These are phyloP conservation scores for Colletotrichum lindemuthianum DNA, from an alignment of 2,329 filamentous ascomycete genomes.

Conservation along the genomic window DNA sequence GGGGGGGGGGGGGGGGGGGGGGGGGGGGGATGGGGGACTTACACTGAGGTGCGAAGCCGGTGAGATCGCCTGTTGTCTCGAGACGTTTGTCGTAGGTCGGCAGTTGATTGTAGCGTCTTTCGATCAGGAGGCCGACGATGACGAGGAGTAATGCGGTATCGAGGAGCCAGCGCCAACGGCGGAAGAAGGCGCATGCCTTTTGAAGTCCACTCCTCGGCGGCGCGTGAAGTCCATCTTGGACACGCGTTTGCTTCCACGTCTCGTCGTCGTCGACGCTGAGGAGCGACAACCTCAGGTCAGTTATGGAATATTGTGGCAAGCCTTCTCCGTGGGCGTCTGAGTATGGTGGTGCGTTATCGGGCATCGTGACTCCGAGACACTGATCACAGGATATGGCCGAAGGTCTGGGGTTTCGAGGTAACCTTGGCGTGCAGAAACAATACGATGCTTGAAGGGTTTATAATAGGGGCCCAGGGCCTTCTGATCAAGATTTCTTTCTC, in stretches of 20 bases:
- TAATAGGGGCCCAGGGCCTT: too few relatives aligned
- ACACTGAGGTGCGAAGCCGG: constrained; percentile 52
- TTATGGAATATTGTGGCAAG: constrained; percentile 20
- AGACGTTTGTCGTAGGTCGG: constrained; percentile 38
- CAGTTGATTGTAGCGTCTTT: constrained; percentile 39
- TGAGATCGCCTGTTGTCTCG: constrained; percentile 50
- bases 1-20: too few relatives aligned
- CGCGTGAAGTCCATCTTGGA: constrained; percentile 11
- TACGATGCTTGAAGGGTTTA: not conserved
- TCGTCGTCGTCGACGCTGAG: constrained; percentile 21
- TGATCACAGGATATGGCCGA: too few relatives aligned
- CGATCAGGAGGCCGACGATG: constrained; percentile 48
- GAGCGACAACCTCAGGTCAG: constrained; percentile 28
- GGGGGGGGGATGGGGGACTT: constrained; percentile 34
- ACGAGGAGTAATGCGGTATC: constrained; percentile 48
- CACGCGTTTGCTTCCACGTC: constrained; percentile 19
- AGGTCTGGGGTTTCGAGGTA: too few relatives aligned
- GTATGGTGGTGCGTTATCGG: constrained; percentile 1
- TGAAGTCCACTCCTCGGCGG: constrained; percentile 1
- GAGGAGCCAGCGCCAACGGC: constrained; percentile 41
- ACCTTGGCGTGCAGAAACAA: too few relatives aligned
- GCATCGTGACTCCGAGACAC: constrained; percentile 1
- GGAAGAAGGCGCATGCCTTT: constrained; percentile 1
- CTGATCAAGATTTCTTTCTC: too few relatives aligned
- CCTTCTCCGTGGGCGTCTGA: constrained; percentile 17